phyloP scores from a whole-genome alignment of 1,139 yeast genomes.

The Geotrichum phurueaensis region DNA sequence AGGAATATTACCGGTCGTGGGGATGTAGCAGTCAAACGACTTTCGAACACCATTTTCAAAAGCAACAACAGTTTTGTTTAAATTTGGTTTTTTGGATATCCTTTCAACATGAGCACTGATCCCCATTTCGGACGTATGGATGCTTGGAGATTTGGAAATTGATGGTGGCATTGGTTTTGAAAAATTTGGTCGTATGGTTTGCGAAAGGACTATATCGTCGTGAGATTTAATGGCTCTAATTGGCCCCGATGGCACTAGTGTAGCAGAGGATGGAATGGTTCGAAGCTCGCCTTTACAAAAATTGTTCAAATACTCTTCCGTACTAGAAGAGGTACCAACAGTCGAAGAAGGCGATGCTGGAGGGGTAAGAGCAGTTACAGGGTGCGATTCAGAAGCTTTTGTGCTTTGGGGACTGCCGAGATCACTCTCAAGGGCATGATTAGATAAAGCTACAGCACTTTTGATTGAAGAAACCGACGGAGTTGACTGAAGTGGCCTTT shows the following conservation, averaged over 20 bases:
- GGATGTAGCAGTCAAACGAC: constrained; percentile 8
- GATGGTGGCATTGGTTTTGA: not conserved
- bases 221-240: not conserved
- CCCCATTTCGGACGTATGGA: too few relatives aligned
- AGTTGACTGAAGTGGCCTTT: not conserved
- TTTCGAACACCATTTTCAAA: constrained; percentile 8
- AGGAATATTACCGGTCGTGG: constrained; percentile 11
- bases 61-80: not conserved
- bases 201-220: not conserved
- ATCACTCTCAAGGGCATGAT: not conserved
- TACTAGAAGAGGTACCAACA: not conserved
- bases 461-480: not conserved
- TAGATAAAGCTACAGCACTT: not conserved
- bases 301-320: not conserved
- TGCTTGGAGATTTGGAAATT: not conserved
- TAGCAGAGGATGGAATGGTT: not conserved
- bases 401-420: not conserved
- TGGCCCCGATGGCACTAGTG: not conserved
- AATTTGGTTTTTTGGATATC: not conserved
- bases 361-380: not conserved
- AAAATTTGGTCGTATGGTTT: not conserved
- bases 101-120: not conserved
- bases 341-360: not conserved
- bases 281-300: not conserved
- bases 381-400: not conserved